Evolutionary conservation across 2,329 filamentous ascomycete species (phyloP).

Genomic region (Colletotrichum agaves): DNA sequence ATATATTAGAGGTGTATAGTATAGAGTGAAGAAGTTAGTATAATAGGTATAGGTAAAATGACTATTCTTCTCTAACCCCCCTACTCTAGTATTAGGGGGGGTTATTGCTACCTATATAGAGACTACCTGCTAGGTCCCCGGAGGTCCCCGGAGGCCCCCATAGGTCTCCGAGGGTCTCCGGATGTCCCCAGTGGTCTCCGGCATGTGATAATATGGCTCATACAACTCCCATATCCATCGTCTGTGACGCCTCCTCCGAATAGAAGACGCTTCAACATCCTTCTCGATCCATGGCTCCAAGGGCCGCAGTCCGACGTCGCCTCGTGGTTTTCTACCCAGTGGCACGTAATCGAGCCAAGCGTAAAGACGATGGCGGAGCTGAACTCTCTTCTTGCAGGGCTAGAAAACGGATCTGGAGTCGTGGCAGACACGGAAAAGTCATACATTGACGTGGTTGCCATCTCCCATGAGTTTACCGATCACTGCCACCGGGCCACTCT

Average conservation of each 20-base stretch:
- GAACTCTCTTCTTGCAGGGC: conserved; percentile 59
- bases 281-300: conserved; percentile 73
- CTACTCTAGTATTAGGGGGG: no score
- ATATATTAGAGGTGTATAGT: no score
- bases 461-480: conserved; percentile 76
- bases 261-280: conserved; percentile 69
- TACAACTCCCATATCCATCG: conserved; percentile 69
- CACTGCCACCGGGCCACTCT: conserved; percentile 73
- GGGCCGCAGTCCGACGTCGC: conserved; percentile 72
- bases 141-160: no score
- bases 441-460: conserved; percentile 67
- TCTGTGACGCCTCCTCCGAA: conserved; percentile 52
- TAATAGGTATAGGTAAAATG: no score
- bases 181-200: no score
- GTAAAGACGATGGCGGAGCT: conserved; percentile 66
- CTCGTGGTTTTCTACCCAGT: conserved; percentile 73
- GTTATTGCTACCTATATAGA: no score
- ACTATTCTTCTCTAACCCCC: no score
- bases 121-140: no score
- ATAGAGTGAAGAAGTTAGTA: no score
- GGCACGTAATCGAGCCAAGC: conserved; percentile 65
- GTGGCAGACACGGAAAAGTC: conserved; percentile 41
- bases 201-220: no score
- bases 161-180: no score
- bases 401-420: conserved; percentile 51